phyloP scores from a whole-genome alignment of 192 early-diverging fungal genomes.

The Dissophora globulifera region DNA sequence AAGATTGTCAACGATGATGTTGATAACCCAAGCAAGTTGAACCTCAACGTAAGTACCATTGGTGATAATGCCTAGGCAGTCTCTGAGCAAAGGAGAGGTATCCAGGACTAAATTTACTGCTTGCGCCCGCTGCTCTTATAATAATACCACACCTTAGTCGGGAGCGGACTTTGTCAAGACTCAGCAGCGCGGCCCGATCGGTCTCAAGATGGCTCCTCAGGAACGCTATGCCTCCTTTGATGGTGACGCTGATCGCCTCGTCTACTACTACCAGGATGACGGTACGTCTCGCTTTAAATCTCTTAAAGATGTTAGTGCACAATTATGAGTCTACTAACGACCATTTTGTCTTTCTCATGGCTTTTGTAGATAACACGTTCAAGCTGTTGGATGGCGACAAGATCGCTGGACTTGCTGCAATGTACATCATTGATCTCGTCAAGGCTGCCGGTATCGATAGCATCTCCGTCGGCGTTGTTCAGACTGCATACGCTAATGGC shows the following conservation, averaged over 20 bases:
- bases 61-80: too few species aligned
- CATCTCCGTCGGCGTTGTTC: conserved; percentile 94
- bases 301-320: neutral
- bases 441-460: conserved; percentile 78
- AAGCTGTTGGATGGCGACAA: conserved; percentile 98
- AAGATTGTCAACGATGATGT: conserved; percentile 83
- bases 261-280: conserved; percentile 92
- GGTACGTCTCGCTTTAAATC: conserved; percentile 53
- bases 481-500: conserved; percentile 99
- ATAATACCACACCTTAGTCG: conserved; percentile 58
- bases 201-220: conserved; percentile 69
- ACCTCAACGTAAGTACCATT: conserved; percentile 73
- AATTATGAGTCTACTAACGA: neutral
- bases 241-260: conserved; percentile 98
- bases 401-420: conserved; percentile 94
- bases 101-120: too few species aligned
- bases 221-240: conserved; percentile 91
- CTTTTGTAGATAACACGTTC: conserved; percentile 74
- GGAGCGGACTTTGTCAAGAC: conserved; percentile 99
- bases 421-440: conserved; percentile 93
- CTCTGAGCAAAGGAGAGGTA: too few species aligned
- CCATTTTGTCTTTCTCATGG: neutral
- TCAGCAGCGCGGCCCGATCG: conserved; percentile 80
- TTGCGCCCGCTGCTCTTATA: neutral
- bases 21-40: conserved; percentile 77